Evolutionary conservation across 768 basidiomycete species (phyloP), one percentile per base, ranked within the genome.

Genomic region (Lactarius indigo): DNA sequence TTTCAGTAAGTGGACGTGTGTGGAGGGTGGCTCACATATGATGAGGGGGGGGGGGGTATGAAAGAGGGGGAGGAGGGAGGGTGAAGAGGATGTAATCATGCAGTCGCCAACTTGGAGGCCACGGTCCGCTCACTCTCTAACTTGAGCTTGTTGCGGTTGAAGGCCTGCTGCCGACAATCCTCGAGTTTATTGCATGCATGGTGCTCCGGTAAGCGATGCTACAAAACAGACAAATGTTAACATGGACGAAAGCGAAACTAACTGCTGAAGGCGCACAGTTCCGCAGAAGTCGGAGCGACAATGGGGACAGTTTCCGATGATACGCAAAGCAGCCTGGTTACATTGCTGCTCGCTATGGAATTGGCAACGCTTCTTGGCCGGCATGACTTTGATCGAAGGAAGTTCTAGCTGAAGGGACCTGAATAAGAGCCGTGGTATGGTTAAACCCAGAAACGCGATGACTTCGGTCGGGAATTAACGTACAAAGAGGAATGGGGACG

Each of bases 191-290:
- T 84, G 79, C 93, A 96, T 63, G 84, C 83, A 76, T 96, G 93
- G 72, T 92, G 91, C 75, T 95, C 94, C 8, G 94, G 92, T 69
- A 96, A 82, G 67, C 93, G 90, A 75, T 95, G 94, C 90, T 94
- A 64, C 64, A 35, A 71, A 65, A 64, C 52, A 69, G 64, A 52
- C 30, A 63, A 63, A 70, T 64, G 50, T 72, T 52, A 72, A 64
- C 61, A 55, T 33, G 55, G 66, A 66, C 61, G 42, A 55, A 26
- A 44, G 15, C 7, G 62, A 62, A 17, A 63, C 15, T 18, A 44
- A 59, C 23, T 52, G 52, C 7, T 50, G 47, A 52, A 47, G 18
- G 84, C 90, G 76, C 72, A 92, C 91, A 66, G 82, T 79, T 64
- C 86, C 85, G 73, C 93, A 96, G 79, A 94, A 95, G 72, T 87